These are phyloP conservation scores for Daldinia decipiens DNA, from an alignment of 495 filamentous ascomycete species.

Conservation along the genomic window DNA sequence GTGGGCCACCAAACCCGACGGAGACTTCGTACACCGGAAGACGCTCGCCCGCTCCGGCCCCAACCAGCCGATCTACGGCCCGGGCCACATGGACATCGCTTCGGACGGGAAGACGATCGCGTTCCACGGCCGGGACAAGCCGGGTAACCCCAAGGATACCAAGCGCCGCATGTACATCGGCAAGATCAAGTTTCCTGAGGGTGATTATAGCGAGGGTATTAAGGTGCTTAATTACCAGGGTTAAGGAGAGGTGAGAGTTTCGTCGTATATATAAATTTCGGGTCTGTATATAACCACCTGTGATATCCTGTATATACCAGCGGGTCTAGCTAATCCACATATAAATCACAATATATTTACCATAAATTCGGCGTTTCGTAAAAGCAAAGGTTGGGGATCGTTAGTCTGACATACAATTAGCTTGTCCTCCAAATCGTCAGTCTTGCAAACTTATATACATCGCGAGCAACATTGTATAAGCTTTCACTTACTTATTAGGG, in stretches of 20 bases:
- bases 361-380: too few species aligned
- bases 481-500: neutral
- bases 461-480: too few species aligned
- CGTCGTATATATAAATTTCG: neutral
- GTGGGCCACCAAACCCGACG: constrained; percentile 44
- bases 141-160: constrained; percentile 13
- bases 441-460: too few species aligned
- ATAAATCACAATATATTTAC: too few species aligned
- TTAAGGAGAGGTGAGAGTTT: neutral
- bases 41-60: neutral
- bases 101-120: constrained; percentile 26
- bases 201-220: neutral
- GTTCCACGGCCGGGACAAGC: constrained; percentile 29
- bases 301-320: too few species aligned
- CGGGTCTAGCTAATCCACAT: too few species aligned
- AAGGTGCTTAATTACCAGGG: neutral
- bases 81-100: constrained; percentile 30
- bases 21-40: neutral
- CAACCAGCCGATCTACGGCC: constrained; percentile 23
- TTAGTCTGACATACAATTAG: too few species aligned
- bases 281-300: neutral
- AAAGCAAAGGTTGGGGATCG: too few species aligned
- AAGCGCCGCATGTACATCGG: constrained; percentile 12
- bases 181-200: neutral
- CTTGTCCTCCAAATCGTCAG: too few species aligned